Base-by-base conservation (phyloP, 176 grass and related monocot genomes). In the Pontederia paniculata region DNA sequence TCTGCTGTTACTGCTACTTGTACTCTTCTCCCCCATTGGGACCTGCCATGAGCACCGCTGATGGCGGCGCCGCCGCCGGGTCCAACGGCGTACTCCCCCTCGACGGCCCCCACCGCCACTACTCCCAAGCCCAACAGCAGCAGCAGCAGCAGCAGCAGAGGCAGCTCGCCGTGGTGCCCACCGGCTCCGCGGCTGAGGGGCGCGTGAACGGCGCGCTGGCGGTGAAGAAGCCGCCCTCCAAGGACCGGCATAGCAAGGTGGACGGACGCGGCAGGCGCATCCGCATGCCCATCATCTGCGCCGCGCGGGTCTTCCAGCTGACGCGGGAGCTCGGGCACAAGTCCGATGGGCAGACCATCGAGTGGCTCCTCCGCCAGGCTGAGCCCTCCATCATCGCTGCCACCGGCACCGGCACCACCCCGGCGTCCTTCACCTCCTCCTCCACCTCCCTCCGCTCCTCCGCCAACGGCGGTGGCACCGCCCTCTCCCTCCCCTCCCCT, bases 271-370 rank as follows among this genome's bases (percentile, higher is more conserved):
- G 64, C 1, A 48, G 64, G 10, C 64, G 64, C 23, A 67, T 67
- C 48, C 64, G 64, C 28, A 67, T 67, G 64, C 64, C 64, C 28
- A 67, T 67, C 48, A 67, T 67, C 64, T 67, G 64, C 31, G 64
- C 64, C 2, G 64, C 64, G 10, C 49, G 64, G 14, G 64, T 67
- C 31, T 67, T 67, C 49, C 64, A 67, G 49, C 64, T 67, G 47
- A 67, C 64, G 28, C 49, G 50, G n/a, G 64, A 67, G 64, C 64
- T 67, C 64, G 64, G 64, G 12, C 64, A 67, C 64, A 67, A 67
- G 46, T 67, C 64, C 50, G 64, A 67, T 25, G 64, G 64, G 4
- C 64, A 67, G 49, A 67, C 64, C 50, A 67, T 67, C 48, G 64
- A 67, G 48, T 67, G 64, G 64, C 64, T 67, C 16, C 64, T 67